Conservation (phyloP, 371 early-diverging fungal genomes). For the Saksenaea vasiformis region DNA sequence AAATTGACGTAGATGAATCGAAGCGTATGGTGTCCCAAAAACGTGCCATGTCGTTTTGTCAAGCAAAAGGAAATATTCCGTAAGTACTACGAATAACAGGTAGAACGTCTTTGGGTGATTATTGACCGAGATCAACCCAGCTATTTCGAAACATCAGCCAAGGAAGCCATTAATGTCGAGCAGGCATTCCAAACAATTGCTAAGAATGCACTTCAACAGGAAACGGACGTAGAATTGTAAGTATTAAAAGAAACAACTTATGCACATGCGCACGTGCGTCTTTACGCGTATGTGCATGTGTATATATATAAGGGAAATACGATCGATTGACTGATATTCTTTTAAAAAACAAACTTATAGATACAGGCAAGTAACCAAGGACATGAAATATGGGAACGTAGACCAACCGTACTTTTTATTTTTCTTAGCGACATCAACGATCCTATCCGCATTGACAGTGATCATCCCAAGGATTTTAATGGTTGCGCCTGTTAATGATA, state of each 20-base stretch:
- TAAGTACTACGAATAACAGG: slow-evolving; percentile 28
- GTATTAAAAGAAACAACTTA: background rate
- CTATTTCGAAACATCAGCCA: slow-evolving; percentile 95
- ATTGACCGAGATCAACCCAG: background rate
- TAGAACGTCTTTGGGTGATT: background rate
- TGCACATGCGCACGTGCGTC: background rate
- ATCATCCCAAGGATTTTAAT: slow-evolving; percentile 64
- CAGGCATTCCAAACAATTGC: slow-evolving; percentile 93
- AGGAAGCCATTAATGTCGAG: slow-evolving; percentile 96
- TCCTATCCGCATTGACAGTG: slow-evolving; percentile 86
- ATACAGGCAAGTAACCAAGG: slow-evolving; percentile 1
- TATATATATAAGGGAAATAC: background rate
- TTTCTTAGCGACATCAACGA: slow-evolving; percentile 86
- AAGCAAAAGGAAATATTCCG: slow-evolving; percentile 94
- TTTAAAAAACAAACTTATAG: background rate
- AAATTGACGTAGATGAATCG: slow-evolving; percentile 94
- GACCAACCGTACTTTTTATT: slow-evolving; percentile 2
- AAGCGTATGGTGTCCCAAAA: slow-evolving; percentile 93
- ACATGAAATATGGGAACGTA: background rate
- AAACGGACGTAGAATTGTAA: slow-evolving; percentile 84
- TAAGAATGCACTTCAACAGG: slow-evolving; percentile 89
- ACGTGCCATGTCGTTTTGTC: slow-evolving; percentile 95
- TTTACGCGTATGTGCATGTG: background rate
- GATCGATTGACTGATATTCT: background rate
- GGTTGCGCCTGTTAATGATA: slow-evolving; percentile 46